Evolutionary conservation across 75 land plant genomes (phyloP).

Genomic region (Pinus albicaulis): DNA sequence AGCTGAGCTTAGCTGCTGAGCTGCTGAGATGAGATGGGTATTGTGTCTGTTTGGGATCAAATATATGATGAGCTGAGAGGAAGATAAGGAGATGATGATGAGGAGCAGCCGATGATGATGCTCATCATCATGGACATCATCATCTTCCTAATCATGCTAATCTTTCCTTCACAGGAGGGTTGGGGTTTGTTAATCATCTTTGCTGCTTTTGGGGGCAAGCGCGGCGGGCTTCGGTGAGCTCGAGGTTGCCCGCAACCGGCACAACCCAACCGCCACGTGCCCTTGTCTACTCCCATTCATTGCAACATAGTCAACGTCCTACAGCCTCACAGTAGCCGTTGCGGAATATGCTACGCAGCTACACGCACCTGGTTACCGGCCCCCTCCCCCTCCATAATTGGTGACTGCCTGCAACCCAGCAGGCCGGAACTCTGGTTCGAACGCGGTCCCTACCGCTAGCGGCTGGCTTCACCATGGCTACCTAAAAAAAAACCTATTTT

Average conservation of each 20-base stretch:
- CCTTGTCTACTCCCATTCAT: background rate
- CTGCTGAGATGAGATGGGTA: background rate
- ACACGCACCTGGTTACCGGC: no score
- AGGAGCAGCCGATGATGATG: background rate
- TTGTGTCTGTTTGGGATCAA: no score
- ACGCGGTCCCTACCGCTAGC: no score
- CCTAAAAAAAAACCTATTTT: no score
- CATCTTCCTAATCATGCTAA: conserved; percentile 4
- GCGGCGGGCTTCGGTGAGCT: background rate
- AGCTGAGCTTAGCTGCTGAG: no score
- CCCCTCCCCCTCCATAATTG: no score
- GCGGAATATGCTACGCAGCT: no score
- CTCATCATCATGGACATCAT: background rate
- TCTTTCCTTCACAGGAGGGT: background rate
- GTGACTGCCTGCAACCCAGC: no score
- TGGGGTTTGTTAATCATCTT: background rate
- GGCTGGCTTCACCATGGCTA: no score
- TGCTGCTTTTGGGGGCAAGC: background rate
- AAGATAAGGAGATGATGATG: background rate
- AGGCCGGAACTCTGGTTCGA: no score
- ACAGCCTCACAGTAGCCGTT: no score
- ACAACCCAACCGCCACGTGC: background rate
- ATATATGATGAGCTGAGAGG: background rate
- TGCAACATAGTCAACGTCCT: no score
- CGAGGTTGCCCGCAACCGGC: background rate